Conservation (phyloP, 106 monocot species). For the Allium cepa region DNA sequence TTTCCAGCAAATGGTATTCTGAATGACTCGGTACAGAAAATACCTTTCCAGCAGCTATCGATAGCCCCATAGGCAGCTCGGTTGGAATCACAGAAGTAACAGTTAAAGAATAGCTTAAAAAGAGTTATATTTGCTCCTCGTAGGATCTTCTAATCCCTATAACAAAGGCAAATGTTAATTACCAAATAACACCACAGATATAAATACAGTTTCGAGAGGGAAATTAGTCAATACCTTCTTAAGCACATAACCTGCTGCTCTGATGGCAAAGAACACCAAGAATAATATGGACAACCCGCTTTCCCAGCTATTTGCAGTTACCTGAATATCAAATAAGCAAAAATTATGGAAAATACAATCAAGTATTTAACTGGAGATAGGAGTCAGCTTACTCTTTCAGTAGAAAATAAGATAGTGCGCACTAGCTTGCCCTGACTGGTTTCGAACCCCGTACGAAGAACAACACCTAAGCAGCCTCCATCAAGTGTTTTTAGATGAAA, state of each 20-base stretch:
- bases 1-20: slow-evolving; percentile 99
- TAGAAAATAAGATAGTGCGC: slow-evolving; percentile 96
- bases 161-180: neutral
- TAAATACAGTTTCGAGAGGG: neutral
- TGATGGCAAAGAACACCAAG: no score
- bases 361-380: slow-evolving; percentile 87
- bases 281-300: neutral
- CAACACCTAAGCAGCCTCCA: slow-evolving; percentile 95
- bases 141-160: slow-evolving; percentile 97
- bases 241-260: neutral
- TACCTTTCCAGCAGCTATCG: slow-evolving; percentile 96
- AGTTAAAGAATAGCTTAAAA: slow-evolving; percentile 95
- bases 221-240: neutral
- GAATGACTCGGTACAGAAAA: slow-evolving; percentile 99
- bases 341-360: slow-evolving; percentile 93
- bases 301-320: slow-evolving; percentile 66
- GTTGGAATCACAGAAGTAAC: slow-evolving; percentile 98
- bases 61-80: slow-evolving; percentile 97
- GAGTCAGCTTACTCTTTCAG: slow-evolving; percentile 66
- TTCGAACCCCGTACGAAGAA: slow-evolving; percentile 88
- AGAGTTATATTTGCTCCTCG: slow-evolving; percentile 96
- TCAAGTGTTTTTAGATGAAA: slow-evolving; percentile 79
- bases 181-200: neutral
- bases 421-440: slow-evolving; percentile 98
- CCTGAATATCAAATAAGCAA: slow-evolving; percentile 95